phyloP scores from a whole-genome alignment of 2,329 filamentous ascomycete species.

The Pseudovirgaria hyperparasitica region DNA sequence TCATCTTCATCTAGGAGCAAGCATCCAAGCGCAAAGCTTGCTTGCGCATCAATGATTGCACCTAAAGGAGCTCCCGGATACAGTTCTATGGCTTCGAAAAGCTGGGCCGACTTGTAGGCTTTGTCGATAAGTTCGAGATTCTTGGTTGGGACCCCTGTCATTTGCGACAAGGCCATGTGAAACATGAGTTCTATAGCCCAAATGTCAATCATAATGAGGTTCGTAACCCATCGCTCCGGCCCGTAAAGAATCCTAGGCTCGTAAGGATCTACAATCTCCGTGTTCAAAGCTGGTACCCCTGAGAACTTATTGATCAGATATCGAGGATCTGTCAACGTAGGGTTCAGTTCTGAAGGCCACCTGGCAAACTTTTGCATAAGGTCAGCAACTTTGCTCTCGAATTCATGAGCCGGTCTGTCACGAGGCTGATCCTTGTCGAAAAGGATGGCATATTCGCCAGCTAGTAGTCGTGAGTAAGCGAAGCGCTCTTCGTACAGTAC shows the following conservation, averaged over 20 bases:
- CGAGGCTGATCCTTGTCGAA: constrained; percentile 55
- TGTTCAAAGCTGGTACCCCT: constrained; percentile 37
- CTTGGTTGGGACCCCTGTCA: constrained; percentile 39
- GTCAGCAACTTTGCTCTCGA: constrained; percentile 45
- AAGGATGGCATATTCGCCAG: constrained; percentile 67
- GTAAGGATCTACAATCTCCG: constrained; percentile 65
- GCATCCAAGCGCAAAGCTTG: constrained; percentile 60
- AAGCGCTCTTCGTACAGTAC: constrained; percentile 57
- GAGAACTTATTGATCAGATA: constrained; percentile 54
- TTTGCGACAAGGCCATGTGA: constrained; percentile 56
- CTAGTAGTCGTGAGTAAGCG: constrained; percentile 56
- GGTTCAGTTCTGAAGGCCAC: constrained; percentile 42
- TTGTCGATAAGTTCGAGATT: constrained; percentile 44
- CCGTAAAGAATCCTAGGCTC: constrained; percentile 52
- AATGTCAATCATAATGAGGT: constrained; percentile 64
- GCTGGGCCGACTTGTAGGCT: constrained; percentile 59
- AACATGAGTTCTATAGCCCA: constrained; percentile 72
- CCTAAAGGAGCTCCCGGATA: constrained; percentile 61
- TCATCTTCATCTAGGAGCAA: constrained; percentile 69
- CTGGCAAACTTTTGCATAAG: constrained; percentile 27
- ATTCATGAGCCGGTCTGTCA: too few species aligned
- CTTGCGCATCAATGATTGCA: constrained; percentile 58
- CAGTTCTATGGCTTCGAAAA: constrained; percentile 65
- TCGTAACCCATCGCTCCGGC: constrained; percentile 60
- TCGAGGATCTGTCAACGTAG: constrained; percentile 46